Conservation (phyloP, 306 rosid species). For the Aeschynomene evenia region DNA sequence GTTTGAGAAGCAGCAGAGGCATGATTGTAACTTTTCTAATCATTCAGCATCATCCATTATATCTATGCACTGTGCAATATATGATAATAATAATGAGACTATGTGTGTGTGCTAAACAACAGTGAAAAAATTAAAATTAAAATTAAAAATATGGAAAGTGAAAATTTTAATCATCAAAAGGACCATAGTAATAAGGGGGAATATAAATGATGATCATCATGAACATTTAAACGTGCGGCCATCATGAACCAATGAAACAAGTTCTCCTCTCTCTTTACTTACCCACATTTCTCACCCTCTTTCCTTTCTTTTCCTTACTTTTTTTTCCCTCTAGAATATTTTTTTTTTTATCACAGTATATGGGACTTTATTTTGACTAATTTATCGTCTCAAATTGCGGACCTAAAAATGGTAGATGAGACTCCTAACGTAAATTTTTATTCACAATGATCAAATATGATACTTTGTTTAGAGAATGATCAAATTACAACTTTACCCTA, state of each 20-base stretch:
- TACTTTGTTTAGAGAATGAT: no score
- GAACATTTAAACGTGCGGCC: conserved; percentile 69
- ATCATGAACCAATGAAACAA: conserved; percentile 73
- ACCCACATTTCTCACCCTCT: conserved; percentile 25
- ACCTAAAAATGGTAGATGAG: no score
- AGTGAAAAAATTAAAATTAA: conserved; percentile 27
- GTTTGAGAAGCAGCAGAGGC: conserved; percentile 18
- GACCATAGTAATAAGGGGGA: conserved; percentile 33
- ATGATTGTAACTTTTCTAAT: conserved; percentile 36
- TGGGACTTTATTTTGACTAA: no score
- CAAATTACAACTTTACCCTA: no score
- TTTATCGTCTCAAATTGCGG: no score
- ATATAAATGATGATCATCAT: conserved; percentile 42
- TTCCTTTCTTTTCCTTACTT: neutral
- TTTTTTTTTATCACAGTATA: no score
- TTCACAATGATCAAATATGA: no score
- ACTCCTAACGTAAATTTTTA: no score
- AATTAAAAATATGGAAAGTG: conserved; percentile 8
- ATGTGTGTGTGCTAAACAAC: conserved; percentile 26
- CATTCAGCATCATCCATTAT: neutral
- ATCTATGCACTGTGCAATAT: neutral
- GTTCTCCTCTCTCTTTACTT: conserved; percentile 14
- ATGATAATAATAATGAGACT: conserved; percentile 37
- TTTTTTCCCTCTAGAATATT: no score
- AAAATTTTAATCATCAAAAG: conserved; percentile 33